A percentile compares a stretch with the other conserved stretches of the same genome.
Evolutionary conservation across 1,139 yeast genomes (phyloP).

Genomic region (Debaryomycetaceae sp.): DNA sequence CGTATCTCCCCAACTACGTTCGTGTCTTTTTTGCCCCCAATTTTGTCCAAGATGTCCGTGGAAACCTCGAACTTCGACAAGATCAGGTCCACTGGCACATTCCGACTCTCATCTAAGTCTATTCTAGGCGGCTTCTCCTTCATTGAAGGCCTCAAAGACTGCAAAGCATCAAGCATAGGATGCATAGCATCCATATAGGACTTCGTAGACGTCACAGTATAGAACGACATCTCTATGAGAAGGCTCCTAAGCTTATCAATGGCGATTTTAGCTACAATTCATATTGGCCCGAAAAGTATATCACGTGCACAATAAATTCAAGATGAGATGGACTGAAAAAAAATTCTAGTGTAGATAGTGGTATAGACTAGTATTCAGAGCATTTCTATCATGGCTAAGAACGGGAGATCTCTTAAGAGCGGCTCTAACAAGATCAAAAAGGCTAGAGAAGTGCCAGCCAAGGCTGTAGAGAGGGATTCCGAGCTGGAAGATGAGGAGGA

Average conservation of each 20-base stretch:
- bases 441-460: conserved; percentile 4
- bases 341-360: background rate
- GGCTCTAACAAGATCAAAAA: conserved; percentile 1
- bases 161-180: conserved; percentile 51
- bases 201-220: conserved; percentile 59
- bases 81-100: conserved; percentile 25
- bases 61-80: conserved; percentile 31
- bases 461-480: conserved; percentile 16
- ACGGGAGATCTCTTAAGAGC: conserved; percentile 1
- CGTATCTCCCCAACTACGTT: conserved; percentile 17
- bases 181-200: conserved; percentile 80
- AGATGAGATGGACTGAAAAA: conserved; percentile 1
- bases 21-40: conserved; percentile 17
- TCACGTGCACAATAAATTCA: too few species aligned
- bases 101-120: conserved; percentile 26
- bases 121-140: conserved; percentile 26
- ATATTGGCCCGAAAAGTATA: too few species aligned
- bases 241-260: background rate
- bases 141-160: conserved; percentile 22
- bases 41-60: conserved; percentile 28
- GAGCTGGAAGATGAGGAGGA: conserved; percentile 25
- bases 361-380: conserved; percentile 1
- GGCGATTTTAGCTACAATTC: too few species aligned
- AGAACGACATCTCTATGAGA: conserved; percentile 7
- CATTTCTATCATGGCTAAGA: conserved; percentile 1